These are phyloP conservation scores for Stephania japonica DNA, from an alignment of 164 flowering plant species.

Conservation along the genomic window DNA sequence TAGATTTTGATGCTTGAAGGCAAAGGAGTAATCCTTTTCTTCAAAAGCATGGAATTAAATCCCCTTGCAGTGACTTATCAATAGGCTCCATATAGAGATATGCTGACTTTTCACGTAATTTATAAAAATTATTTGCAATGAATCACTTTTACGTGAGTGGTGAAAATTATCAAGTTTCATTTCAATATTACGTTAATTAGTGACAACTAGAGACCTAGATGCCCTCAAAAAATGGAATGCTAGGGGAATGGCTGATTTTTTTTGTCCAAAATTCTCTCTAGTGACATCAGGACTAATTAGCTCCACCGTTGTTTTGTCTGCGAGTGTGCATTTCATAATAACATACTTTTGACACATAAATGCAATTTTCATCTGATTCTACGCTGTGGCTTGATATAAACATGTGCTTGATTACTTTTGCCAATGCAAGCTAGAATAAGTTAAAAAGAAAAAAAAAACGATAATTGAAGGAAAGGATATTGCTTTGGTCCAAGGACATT, in stretches of 20 bases:
- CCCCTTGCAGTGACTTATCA: no score
- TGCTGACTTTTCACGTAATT: not conserved
- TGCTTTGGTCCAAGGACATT: no score
- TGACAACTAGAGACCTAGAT: not conserved
- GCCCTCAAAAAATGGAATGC: no score
- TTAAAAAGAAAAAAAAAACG: no score
- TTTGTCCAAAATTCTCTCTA: not conserved
- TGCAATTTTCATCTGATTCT: no score
- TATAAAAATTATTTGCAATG: not conserved
- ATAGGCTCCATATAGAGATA: no score
- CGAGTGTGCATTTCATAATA: no score
- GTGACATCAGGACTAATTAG: not conserved
- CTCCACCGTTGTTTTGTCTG: not conserved
- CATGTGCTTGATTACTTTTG: no score
- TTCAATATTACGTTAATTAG: not conserved
- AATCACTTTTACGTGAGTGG: not conserved
- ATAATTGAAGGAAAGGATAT: no score
- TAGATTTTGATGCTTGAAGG: not conserved
- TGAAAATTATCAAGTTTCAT: not conserved
- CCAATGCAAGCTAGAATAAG: no score
- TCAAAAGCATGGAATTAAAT: not conserved
- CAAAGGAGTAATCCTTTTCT: not conserved
- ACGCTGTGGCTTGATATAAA: no score
- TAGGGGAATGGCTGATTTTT: not conserved
- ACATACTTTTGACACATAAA: no score